phyloP scores from a whole-genome alignment of 805 yeast genomes.

The Maudiozyma saulgeensis region DNA sequence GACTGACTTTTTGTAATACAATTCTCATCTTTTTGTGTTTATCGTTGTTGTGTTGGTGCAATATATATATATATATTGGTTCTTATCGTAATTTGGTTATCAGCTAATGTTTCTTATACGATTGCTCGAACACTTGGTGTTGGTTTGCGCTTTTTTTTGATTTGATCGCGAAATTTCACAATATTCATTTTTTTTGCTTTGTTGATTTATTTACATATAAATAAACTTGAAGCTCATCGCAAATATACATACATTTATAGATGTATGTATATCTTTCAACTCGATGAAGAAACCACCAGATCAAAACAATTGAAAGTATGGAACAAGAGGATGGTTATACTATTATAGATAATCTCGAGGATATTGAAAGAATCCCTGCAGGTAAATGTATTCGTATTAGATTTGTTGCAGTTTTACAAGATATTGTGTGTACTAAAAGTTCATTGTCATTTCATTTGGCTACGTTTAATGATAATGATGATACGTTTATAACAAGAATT shows the following conservation, averaged over 20 bases:
- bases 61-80: neutral
- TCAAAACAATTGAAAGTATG: no score
- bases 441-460: neutral
- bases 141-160: no score
- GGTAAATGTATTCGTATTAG: neutral
- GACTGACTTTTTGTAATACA: constrained; percentile 81
- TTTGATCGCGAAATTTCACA: no score
- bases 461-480: neutral
- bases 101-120: no score
- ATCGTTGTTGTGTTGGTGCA: neutral
- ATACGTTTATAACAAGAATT: constrained; percentile 4
- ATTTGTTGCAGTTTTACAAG: neutral
- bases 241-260: no score
- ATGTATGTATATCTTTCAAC: no score
- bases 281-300: no score
- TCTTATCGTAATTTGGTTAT: neutral
- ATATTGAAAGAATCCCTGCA: neutral
- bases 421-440: neutral
- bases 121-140: no score
- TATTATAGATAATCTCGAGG: neutral
- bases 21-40: constrained; percentile 51
- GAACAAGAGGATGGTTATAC: neutral
- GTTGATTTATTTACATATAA: no score
- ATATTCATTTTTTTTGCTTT: no score
- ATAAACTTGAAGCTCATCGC: no score